Evolutionary conservation across 805 yeast genomes (phyloP).

Genomic region (Hanseniaspora clermontiae): DNA sequence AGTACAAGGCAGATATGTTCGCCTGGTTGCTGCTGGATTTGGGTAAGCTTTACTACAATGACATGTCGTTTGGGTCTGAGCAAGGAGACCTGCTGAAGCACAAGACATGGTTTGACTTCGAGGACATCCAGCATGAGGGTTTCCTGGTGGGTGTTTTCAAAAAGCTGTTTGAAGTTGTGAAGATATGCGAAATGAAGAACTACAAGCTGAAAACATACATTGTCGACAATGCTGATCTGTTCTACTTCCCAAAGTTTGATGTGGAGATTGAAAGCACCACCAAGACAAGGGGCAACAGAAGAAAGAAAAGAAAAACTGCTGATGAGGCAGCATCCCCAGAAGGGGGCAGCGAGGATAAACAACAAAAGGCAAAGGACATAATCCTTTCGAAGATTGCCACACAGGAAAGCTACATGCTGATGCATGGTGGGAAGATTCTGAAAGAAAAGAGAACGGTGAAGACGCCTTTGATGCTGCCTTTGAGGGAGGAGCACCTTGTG

Average conservation of each 20-base stretch:
- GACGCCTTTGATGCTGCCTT: slow-evolving; percentile 8
- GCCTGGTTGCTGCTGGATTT: slow-evolving; percentile 12
- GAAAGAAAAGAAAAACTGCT: not conserved
- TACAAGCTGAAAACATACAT: slow-evolving; percentile 23
- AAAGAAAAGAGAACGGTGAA: not conserved
- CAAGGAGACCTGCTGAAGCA: slow-evolving; percentile 7
- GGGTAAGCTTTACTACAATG: slow-evolving; percentile 6
- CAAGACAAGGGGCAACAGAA: slow-evolving; percentile 3
- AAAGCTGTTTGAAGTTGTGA: slow-evolving; percentile 21
- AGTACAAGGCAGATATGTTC: slow-evolving; percentile 9
- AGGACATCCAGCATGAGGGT: not conserved
- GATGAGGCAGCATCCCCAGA: not conserved
- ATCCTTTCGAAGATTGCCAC: not conserved
- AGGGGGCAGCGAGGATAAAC: not conserved
- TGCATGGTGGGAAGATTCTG: slow-evolving; percentile 14
- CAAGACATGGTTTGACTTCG: slow-evolving; percentile 6
- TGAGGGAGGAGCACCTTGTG: slow-evolving; percentile 1
- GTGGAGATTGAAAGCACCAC: slow-evolving; percentile 11
- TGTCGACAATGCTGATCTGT: slow-evolving; percentile 21
- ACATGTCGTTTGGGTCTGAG: slow-evolving; percentile 1
- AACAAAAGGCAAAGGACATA: not conserved
- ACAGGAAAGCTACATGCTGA: slow-evolving; percentile 11
- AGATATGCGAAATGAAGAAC: slow-evolving; percentile 24
- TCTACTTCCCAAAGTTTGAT: slow-evolving; percentile 21
- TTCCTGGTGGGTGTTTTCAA: slow-evolving; percentile 18